Conservation (phyloP, 106 monocot genomes). For the Allium fistulosum region DNA sequence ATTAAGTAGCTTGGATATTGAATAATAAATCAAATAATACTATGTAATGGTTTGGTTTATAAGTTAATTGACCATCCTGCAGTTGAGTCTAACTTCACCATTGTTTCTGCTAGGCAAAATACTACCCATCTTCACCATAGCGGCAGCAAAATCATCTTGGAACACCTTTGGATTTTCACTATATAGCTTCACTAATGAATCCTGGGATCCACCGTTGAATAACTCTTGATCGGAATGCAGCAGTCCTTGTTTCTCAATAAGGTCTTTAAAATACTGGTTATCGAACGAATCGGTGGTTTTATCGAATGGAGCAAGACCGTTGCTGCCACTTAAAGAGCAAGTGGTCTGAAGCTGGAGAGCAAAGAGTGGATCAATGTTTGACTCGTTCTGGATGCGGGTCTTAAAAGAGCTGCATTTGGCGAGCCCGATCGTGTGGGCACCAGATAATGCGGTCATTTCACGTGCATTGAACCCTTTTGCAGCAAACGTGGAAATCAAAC, state of each 20-base stretch:
- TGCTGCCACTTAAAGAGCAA: conserved; percentile 3
- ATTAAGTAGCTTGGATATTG: too few relatives aligned
- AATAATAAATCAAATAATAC: too few relatives aligned
- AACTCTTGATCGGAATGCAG: conserved; percentile 19
- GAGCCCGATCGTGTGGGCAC: conserved; percentile 33
- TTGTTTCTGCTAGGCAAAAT: conserved; percentile 3
- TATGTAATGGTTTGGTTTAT: too few relatives aligned
- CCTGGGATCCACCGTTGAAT: conserved; percentile 12
- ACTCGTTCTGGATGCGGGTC: conserved; percentile 25
- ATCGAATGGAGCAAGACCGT: conserved; percentile 16
- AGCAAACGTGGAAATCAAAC: conserved; percentile 17
- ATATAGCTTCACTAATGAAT: conserved; percentile 8
- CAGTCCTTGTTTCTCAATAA: neutral
- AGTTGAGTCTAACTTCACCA: conserved; percentile 11
- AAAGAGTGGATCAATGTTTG: conserved; percentile 13
- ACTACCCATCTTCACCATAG: conserved; percentile 13
- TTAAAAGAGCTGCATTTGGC: conserved; percentile 17
- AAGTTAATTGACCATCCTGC: conserved; percentile 6
- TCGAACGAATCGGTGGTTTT: conserved; percentile 1
- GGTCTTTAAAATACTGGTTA: conserved; percentile 17
- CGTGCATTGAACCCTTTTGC: conserved; percentile 24
- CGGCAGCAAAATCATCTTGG: neutral
- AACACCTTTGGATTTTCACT: conserved; percentile 2
- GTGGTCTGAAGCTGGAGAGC: neutral
- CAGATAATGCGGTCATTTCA: conserved; percentile 40